These are phyloP conservation scores for Scleroderma bovista DNA, from an alignment of 768 basidiomycete genomes.

Conservation along the genomic window DNA sequence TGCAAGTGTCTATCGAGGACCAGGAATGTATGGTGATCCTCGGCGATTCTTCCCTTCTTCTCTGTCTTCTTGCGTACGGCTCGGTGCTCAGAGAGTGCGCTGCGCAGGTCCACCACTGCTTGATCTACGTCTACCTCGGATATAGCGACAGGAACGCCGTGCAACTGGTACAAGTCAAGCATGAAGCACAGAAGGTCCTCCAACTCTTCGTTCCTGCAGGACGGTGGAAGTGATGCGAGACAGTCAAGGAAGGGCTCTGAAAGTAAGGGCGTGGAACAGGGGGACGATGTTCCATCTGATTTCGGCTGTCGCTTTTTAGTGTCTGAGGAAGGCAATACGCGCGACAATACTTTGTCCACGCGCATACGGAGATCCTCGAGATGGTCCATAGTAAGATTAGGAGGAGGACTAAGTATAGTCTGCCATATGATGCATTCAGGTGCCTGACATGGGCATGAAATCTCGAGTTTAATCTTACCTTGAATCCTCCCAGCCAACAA, in stretches of 20 bases:
- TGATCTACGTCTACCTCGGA: slow-evolving; percentile 91
- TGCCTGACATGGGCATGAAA: not conserved
- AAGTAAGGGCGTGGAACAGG: slow-evolving; percentile 43
- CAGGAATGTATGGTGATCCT: slow-evolving; percentile 77
- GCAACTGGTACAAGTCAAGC: slow-evolving; percentile 90
- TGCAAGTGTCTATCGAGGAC: slow-evolving; percentile 88
- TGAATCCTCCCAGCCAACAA: slow-evolving; percentile 55
- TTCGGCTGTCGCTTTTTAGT: slow-evolving; percentile 44
- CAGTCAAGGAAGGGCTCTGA: slow-evolving; percentile 78
- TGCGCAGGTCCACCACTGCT: slow-evolving; percentile 80
- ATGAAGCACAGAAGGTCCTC: slow-evolving; percentile 95
- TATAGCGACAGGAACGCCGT: slow-evolving; percentile 81
- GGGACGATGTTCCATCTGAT: not conserved
- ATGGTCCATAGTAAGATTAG: slow-evolving; percentile 36
- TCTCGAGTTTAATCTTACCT: not conserved
- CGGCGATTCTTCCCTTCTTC: slow-evolving; percentile 19
- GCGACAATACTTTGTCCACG: slow-evolving; percentile 73
- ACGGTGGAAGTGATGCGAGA: slow-evolving; percentile 77
- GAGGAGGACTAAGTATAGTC: slow-evolving; percentile 58
- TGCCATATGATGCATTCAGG: slow-evolving; percentile 18
- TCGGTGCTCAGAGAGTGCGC: slow-evolving; percentile 67
- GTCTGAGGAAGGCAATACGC: slow-evolving; percentile 54
- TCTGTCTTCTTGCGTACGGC: slow-evolving; percentile 28
- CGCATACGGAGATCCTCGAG: slow-evolving; percentile 56
- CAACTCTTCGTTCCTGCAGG: slow-evolving; percentile 87